phyloP scores from a whole-genome alignment of 2,329 filamentous ascomycete species.

The Fusarium aywerte region DNA sequence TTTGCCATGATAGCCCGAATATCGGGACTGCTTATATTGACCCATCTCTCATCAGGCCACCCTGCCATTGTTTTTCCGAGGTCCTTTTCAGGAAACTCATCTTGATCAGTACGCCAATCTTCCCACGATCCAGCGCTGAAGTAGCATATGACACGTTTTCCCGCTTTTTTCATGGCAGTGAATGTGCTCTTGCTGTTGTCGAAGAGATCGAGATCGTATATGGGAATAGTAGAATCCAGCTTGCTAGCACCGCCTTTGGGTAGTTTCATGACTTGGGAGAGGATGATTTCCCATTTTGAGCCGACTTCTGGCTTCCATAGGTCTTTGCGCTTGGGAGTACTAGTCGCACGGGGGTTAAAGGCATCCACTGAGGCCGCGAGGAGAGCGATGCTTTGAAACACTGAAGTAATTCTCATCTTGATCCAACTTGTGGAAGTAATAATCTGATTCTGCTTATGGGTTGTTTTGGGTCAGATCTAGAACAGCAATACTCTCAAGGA shows the following conservation, averaged over 20 bases:
- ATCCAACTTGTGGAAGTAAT: fast-evolving
- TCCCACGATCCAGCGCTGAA: slow-evolving; percentile 78
- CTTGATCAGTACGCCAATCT: slow-evolving; percentile 66
- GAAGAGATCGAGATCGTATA: slow-evolving; percentile 63
- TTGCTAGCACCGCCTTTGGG: slow-evolving; percentile 46
- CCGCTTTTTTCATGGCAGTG: slow-evolving; percentile 67
- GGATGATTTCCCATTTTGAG: slow-evolving; percentile 69
- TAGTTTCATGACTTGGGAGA: slow-evolving; percentile 56
- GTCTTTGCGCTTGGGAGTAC: neutral
- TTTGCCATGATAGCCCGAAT: slow-evolving; percentile 72
- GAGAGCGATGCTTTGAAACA: neutral
- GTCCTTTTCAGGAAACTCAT: slow-evolving; percentile 64
- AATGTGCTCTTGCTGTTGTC: slow-evolving; percentile 55
- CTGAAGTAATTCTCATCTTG: neutral
- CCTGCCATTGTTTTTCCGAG: slow-evolving; percentile 68
- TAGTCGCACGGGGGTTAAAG: neutral
- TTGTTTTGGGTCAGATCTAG: fast-evolving
- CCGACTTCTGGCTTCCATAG: slow-evolving; percentile 63
- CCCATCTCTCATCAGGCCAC: slow-evolving; percentile 75
- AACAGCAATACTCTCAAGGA: no score
- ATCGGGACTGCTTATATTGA: slow-evolving; percentile 65
- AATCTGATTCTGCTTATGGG: fast-evolving
- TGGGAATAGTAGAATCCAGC: slow-evolving; percentile 56
- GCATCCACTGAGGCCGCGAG: neutral
- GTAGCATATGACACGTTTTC: slow-evolving; percentile 76